A percentile compares a stretch with the other conserved stretches of the same genome.
Evolutionary conservation across 1,284 basidiomycete species (phyloP).

Genomic region (Fistulinella cinereoalba): DNA sequence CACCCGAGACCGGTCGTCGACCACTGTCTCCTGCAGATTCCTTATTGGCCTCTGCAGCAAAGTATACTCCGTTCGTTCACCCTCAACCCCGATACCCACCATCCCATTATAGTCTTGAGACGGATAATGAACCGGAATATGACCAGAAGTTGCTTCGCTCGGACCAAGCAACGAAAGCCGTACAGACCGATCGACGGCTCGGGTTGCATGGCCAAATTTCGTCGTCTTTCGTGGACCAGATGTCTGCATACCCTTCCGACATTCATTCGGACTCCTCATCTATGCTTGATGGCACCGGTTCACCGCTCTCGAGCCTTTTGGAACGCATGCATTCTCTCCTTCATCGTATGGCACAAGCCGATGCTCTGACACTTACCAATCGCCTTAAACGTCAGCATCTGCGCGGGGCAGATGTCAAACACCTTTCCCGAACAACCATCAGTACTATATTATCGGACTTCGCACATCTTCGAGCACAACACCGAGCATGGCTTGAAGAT

Average conservation of each 20-base stretch:
- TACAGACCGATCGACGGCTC: conserved; percentile 66
- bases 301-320: conserved; percentile 60
- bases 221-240: conserved; percentile 41
- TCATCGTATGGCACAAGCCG: conserved; percentile 73
- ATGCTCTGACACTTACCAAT: conserved; percentile 84
- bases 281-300: conserved; percentile 49
- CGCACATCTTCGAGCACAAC: conserved; percentile 67
- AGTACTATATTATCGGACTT: conserved; percentile 74
- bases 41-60: conserved; percentile 40
- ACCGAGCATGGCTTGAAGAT: conserved; percentile 71
- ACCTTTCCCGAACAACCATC: conserved; percentile 85
- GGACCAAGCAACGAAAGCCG: conserved; percentile 55
- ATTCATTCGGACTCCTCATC: conserved; percentile 69
- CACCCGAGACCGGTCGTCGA: conserved; percentile 55
- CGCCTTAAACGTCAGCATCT: conserved; percentile 91
- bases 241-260: conserved; percentile 51
- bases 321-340: conserved; percentile 72
- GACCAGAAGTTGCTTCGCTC: conserved; percentile 35
- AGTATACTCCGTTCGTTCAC: conserved; percentile 41
- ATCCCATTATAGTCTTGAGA: conserved; percentile 46
- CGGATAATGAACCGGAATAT: conserved; percentile 43
- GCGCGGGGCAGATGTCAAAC: conserved; percentile 80
- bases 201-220: conserved; percentile 30
- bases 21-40: conserved; percentile 60
- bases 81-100: conserved; percentile 37